phyloP scores from a whole-genome alignment of 768 basidiomycete genomes.

The Podaxis sp. region DNA sequence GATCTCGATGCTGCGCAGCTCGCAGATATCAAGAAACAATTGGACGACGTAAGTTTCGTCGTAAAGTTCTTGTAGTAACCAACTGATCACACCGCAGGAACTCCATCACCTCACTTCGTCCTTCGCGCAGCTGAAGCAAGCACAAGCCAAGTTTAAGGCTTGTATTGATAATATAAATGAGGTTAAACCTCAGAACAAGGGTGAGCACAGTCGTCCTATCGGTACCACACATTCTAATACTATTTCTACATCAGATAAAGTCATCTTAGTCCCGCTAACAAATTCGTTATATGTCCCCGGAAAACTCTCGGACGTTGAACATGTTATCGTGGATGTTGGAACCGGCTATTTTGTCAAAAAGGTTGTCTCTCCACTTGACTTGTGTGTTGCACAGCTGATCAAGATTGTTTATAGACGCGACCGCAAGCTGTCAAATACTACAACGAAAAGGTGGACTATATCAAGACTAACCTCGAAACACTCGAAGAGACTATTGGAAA shows the following conservation, averaged over 20 bases:
- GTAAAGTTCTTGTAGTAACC: not conserved
- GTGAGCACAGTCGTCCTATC: conserved; percentile 28
- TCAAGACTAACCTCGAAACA: conserved; percentile 79
- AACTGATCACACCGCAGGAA: conserved; percentile 55
- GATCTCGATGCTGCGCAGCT: conserved; percentile 88
- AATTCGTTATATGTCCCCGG: conserved; percentile 96
- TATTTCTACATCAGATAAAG: conserved; percentile 56
- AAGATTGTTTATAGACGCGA: conserved; percentile 59
- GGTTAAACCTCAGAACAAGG: conserved; percentile 67
- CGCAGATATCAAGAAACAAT: conserved; percentile 83
- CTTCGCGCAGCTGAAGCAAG: conserved; percentile 89
- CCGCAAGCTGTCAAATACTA: conserved; percentile 82
- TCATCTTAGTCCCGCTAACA: conserved; percentile 88
- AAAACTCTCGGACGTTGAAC: conserved; percentile 74
- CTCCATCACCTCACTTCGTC: conserved; percentile 88
- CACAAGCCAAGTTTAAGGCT: conserved; percentile 87
- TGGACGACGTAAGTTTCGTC: conserved; percentile 72
- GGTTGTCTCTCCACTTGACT: conserved; percentile 40
- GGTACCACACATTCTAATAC: not conserved
- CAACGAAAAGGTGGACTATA: conserved; percentile 74
- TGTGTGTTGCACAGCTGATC: not conserved
- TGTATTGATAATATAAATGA: conserved; percentile 82
- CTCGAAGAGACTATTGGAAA: conserved; percentile 87
- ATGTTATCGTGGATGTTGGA: conserved; percentile 93
- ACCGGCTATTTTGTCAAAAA: conserved; percentile 97